phyloP scores from a whole-genome alignment of 108 stramenopile species.

The Skeletonema marinoi region DNA sequence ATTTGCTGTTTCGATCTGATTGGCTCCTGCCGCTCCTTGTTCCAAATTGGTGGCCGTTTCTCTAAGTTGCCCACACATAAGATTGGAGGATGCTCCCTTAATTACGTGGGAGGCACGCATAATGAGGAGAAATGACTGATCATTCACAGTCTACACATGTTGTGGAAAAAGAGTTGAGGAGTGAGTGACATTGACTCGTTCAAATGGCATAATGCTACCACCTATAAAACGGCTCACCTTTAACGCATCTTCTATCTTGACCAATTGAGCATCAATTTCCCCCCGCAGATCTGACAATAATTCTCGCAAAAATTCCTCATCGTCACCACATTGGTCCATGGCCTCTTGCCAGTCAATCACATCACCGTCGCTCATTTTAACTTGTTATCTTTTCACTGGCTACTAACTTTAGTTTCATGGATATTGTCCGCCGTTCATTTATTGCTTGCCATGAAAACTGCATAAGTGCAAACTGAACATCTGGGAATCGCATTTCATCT shows the following conservation, averaged over 20 bases:
- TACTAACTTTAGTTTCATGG: too few species aligned
- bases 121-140: slow-evolving; percentile 64
- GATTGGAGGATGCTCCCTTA: slow-evolving; percentile 92
- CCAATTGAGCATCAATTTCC: slow-evolving; percentile 81
- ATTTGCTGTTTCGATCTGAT: slow-evolving; percentile 22
- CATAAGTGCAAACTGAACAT: too few species aligned
- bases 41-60: slow-evolving; percentile 71
- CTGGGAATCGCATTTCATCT: too few species aligned
- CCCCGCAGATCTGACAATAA: slow-evolving; percentile 81
- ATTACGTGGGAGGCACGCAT: slow-evolving; percentile 87
- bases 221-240: slow-evolving; percentile 40
- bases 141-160: slow-evolving; percentile 35
- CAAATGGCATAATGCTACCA: not conserved
- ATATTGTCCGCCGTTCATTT: too few species aligned
- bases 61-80: slow-evolving; percentile 87
- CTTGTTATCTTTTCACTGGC: too few species aligned
- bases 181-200: not conserved
- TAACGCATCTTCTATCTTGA: slow-evolving; percentile 72
- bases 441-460: too few species aligned
- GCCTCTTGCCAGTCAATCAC: slow-evolving; percentile 93
- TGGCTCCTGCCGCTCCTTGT: slow-evolving; percentile 53
- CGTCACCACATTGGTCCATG: slow-evolving; percentile 93
- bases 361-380: not conserved
- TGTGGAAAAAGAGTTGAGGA: not conserved
- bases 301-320: slow-evolving; percentile 91